These are phyloP conservation scores for Eucalyptus victrix DNA, from an alignment of 345 rosid genomes.

Conservation along the genomic window DNA sequence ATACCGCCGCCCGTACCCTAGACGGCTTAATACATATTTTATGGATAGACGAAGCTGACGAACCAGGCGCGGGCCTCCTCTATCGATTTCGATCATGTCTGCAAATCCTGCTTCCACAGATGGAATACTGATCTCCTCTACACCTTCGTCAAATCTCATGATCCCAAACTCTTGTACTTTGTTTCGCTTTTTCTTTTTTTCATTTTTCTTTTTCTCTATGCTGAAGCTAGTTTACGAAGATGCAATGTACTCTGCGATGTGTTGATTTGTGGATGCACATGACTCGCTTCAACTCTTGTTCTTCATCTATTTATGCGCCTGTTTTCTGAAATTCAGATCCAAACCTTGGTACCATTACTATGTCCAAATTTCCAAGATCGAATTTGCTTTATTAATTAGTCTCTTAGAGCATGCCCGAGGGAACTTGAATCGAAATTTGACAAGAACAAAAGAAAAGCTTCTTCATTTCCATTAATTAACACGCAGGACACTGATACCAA, in stretches of 20 bases:
- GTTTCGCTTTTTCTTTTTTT: neutral
- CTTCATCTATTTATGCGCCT: neutral
- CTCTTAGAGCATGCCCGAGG: neutral
- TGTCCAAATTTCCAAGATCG: neutral
- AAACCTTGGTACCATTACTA: neutral
- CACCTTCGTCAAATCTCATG: neutral
- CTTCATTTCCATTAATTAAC: neutral
- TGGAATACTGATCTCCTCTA: neutral
- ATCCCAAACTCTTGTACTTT: neutral
- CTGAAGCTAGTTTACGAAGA: neutral
- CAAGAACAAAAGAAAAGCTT: neutral
- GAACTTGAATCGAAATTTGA: neutral
- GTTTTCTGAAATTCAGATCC: neutral
- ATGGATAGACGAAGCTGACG: neutral
- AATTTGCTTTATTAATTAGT: neutral
- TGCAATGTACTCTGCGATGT: neutral
- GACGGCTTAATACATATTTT: neutral
- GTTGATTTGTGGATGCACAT: neutral
- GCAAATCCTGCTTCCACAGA: neutral
- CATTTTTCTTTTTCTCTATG: neutral
- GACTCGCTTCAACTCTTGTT: neutral
- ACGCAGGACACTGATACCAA: neutral
- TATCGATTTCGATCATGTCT: neutral
- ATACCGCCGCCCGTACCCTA: neutral
- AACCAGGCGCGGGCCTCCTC: neutral